Evolutionary conservation across 495 filamentous ascomycete genomes (phyloP), one percentile per base, ranked within the genome.

Genomic region (Recurvomyces mirabilis): DNA sequence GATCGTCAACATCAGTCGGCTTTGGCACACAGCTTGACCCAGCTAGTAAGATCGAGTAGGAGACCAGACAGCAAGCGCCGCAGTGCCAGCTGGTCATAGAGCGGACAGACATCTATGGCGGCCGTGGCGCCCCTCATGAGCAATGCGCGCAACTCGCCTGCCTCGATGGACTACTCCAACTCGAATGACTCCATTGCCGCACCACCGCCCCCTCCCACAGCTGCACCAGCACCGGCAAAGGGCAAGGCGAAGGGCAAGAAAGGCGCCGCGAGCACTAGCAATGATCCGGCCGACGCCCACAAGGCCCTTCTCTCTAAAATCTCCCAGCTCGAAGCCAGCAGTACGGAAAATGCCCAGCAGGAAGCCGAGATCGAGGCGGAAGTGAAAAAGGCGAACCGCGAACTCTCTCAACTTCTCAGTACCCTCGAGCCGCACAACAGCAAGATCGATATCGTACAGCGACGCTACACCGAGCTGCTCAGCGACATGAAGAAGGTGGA

Each of bases 401-500:
- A 95, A 49, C 71, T 94, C 23, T 80, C 81, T 48, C 79, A 79
- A 53, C 74, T 86, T 23, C 78, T 88, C 17, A 81, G 75, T 46
- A 84, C 80, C 49, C 83, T 93, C 66, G 84, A 87, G 58, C 72
- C 73, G 13, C 75, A 77, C 9, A 70, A 80, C 61, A 73, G 70
- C 29, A 71, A 86, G 52, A 81, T 96, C 46, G 91, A 98, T 19
- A 74, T 80, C 15, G 73, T 95, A 1, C 86, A 87, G 49, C 93
- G 84, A 52, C 86, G 86, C 56, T 95, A 88, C 47, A 83, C 84
- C 33, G 88, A 96, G 49, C 75, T 95, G 2, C 70, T 94, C 40
- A 78, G 82, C 29, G 86, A 94, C 44, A 93, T 98, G 86, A 94
- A 93, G 56, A 78, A 86, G 39, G 72, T 93, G 46, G 89, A 96